Evolutionary conservation across 2,329 filamentous ascomycete genomes (phyloP).

Genomic region (Trichoderma semiorbis): DNA sequence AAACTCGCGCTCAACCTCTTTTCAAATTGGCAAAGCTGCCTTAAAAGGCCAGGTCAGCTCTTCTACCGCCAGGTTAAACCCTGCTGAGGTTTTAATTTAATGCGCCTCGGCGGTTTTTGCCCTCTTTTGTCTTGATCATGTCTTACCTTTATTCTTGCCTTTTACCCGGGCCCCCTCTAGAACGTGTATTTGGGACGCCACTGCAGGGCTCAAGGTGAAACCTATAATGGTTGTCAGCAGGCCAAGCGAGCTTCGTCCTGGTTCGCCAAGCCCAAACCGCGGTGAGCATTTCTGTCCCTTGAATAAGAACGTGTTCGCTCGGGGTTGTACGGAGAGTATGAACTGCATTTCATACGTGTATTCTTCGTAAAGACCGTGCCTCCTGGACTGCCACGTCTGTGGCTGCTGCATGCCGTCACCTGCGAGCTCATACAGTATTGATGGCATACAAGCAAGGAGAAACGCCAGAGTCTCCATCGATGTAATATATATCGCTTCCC

Average conservation of each 20-base stretch:
- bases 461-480: not conserved
- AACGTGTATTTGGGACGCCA: not conserved
- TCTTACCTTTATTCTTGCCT: not conserved
- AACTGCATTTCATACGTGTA: not conserved
- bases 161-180: not conserved
- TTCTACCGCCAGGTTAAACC: not conserved
- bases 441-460: not conserved
- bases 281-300: not conserved
- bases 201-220: not conserved
- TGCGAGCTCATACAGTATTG: not conserved
- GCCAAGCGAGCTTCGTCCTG: not conserved
- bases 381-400: slow-evolving; percentile 7
- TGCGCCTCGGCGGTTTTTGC: not conserved
- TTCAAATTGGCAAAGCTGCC: not conserved
- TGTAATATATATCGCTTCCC: not conserved
- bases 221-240: slow-evolving; percentile 2
- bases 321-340: not conserved
- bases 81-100: not conserved
- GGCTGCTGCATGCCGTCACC: slow-evolving; percentile 2
- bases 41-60: not conserved
- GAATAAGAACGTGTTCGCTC: slow-evolving; percentile 3
- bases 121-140: not conserved
- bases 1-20: not conserved
- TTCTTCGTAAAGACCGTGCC: not conserved
- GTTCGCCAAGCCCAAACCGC: slow-evolving; percentile 9